phyloP scores from a whole-genome alignment of 768 basidiomycete genomes.

The Cytidiella melzeri region DNA sequence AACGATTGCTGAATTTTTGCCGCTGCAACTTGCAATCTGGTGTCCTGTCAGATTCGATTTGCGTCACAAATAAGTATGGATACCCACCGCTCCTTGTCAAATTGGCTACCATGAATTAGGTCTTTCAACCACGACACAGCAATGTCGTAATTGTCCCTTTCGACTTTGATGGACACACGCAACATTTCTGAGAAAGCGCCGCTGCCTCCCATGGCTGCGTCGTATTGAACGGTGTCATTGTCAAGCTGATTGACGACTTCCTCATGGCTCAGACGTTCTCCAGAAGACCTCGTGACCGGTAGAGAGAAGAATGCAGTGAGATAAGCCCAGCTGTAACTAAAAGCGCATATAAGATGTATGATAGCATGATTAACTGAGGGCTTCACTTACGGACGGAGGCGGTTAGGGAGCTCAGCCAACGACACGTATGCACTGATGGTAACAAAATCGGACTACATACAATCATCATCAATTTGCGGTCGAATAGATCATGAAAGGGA shows the following conservation, averaged over 20 bases:
- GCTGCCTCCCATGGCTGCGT: conserved; percentile 51
- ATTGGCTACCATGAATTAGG: conserved; percentile 67
- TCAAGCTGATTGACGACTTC: conserved; percentile 89
- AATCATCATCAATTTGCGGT: background rate
- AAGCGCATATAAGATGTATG: conserved; percentile 3
- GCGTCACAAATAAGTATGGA: background rate
- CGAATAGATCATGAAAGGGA: background rate
- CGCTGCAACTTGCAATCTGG: conserved; percentile 73
- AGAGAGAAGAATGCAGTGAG: conserved; percentile 83
- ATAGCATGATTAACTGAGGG: background rate
- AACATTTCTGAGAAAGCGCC: conserved; percentile 68
- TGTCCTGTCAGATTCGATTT: background rate
- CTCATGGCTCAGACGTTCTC: conserved; percentile 73
- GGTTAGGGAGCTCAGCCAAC: conserved; percentile 60
- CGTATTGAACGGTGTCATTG: conserved; percentile 86
- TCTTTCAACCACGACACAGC: conserved; percentile 86
- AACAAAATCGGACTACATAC: conserved; percentile 82
- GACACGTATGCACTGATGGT: conserved; percentile 77
- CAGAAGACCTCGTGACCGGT: conserved; percentile 66
- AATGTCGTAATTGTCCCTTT: conserved; percentile 68
- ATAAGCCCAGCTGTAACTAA: conserved; percentile 61
- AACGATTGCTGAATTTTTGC: conserved; percentile 88
- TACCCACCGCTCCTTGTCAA: conserved; percentile 70
- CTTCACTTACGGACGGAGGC: conserved; percentile 64
- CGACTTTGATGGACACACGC: conserved; percentile 79